These are phyloP conservation scores for Passiflora organensis DNA, from an alignment of 345 rosid genomes.

Conservation along the genomic window DNA sequence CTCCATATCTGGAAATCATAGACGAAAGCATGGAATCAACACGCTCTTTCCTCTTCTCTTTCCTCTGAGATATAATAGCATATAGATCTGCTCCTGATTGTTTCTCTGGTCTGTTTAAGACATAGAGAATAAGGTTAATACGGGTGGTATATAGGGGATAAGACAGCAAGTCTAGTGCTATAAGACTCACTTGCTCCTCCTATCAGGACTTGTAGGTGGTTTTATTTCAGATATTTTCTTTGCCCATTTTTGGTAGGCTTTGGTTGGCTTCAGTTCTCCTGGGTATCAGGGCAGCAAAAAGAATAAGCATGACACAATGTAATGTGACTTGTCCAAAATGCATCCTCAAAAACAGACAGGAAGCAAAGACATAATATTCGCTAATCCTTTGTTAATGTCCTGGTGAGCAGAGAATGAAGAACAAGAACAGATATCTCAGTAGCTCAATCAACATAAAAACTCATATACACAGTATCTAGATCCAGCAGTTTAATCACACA, in stretches of 20 bases:
- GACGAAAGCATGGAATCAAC: conserved; percentile 87
- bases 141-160: neutral
- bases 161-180: neutral
- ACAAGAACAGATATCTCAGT: too few species aligned
- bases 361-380: too few species aligned
- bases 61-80: conserved; percentile 59
- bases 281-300: conserved; percentile 3
- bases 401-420: too few species aligned
- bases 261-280: conserved; percentile 74
- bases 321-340: too few species aligned
- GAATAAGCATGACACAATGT: too few species aligned
- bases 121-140: neutral
- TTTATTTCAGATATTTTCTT: conserved; percentile 49
- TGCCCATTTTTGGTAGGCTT: conserved; percentile 80
- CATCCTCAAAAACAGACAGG: too few species aligned
- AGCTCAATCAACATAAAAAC: too few species aligned
- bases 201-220: conserved; percentile 69
- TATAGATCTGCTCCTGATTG: conserved; percentile 50
- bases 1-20: conserved; percentile 64
- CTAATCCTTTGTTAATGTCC: too few species aligned
- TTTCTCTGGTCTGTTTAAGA: conserved; percentile 39
- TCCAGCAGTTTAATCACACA: neutral
- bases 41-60: conserved; percentile 53
- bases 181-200: conserved; percentile 53
- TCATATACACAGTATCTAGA: neutral